Evolutionary conservation across 1,284 basidiomycete species (phyloP).

Genomic region (Puccinia novopanici): DNA sequence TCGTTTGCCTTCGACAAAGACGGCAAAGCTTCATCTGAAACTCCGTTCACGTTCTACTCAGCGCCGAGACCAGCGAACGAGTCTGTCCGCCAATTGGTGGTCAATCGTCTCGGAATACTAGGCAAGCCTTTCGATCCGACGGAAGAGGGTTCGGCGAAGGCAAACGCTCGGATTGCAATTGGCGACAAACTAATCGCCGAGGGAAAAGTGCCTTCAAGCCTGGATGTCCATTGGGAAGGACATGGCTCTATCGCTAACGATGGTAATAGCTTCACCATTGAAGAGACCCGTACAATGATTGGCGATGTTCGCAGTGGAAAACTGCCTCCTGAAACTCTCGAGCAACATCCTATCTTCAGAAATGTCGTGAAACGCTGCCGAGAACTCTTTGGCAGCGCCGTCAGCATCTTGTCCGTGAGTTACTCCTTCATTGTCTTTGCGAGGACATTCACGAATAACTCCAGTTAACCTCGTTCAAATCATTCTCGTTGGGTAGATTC

Average conservation of each 20-base stretch:
- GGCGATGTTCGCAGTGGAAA: constrained; percentile 7
- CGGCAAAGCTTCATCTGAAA: constrained; percentile 46
- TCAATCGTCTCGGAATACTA: constrained; percentile 55
- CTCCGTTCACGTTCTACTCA: constrained; percentile 43
- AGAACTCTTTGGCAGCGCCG: constrained; percentile 53
- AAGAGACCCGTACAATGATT: neutral
- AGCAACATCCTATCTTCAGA: constrained; percentile 53
- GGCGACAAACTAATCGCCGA: constrained; percentile 23
- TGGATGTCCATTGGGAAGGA: constrained; percentile 14
- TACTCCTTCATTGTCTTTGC: neutral
- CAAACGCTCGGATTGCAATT: constrained; percentile 6
- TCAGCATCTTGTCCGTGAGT: constrained; percentile 55
- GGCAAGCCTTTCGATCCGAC: constrained; percentile 49
- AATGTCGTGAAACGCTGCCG: constrained; percentile 54
- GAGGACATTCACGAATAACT: neutral
- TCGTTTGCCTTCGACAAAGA: neutral
- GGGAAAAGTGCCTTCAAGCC: constrained; percentile 32
- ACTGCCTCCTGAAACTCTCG: constrained; percentile 31
- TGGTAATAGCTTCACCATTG: neutral
- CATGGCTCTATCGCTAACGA: constrained; percentile 9
- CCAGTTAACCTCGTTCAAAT: neutral
- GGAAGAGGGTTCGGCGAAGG: neutral
- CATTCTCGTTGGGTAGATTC: constrained; percentile 19
- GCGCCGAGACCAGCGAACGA: constrained; percentile 54
- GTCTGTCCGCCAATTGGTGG: constrained; percentile 53